Percentiles rank a stretch among this genome's conserved stretches.
These are phyloP conservation scores for Xylariaceae sp. DNA, from an alignment of 2,329 filamentous ascomycete genomes.

Conservation along the genomic window DNA sequence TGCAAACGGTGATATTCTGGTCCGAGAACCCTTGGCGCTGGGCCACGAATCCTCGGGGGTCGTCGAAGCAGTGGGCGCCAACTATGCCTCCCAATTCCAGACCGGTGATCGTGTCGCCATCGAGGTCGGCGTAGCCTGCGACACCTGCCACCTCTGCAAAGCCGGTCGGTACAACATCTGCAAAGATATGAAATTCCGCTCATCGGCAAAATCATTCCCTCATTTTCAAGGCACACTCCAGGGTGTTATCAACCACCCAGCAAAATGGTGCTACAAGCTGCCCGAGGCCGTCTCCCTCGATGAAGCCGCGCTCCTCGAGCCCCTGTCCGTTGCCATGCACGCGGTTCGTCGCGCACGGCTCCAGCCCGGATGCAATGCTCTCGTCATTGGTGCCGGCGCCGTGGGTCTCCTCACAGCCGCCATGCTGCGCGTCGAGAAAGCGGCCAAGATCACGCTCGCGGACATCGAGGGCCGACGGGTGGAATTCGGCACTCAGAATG, in stretches of 20 bases:
- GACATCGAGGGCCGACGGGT: slow-evolving; percentile 57
- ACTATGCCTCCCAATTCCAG: slow-evolving; percentile 50
- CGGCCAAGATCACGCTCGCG: slow-evolving; percentile 49
- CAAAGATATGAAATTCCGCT: slow-evolving; percentile 53
- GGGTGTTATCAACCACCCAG: slow-evolving; percentile 54
- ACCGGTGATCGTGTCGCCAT: slow-evolving; percentile 69
- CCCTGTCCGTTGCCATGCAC: slow-evolving; percentile 59
- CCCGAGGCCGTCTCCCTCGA: slow-evolving; percentile 48
- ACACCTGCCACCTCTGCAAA: slow-evolving; percentile 47
- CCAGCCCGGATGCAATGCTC: slow-evolving; percentile 39
- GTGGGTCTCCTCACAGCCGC: slow-evolving; percentile 59
- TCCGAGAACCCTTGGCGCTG: slow-evolving; percentile 51
- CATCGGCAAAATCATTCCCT: slow-evolving; percentile 55
- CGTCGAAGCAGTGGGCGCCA: slow-evolving; percentile 57
- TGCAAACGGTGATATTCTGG: slow-evolving; percentile 63
- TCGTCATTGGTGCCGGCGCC: slow-evolving; percentile 61
- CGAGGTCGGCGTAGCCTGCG: slow-evolving; percentile 56
- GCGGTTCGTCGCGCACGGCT: slow-evolving; percentile 47
- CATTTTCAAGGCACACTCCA: slow-evolving; percentile 60
- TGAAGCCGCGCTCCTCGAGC: slow-evolving; percentile 57
- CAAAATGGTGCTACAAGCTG: slow-evolving; percentile 56
- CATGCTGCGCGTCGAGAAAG: slow-evolving; percentile 50
- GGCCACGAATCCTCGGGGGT: slow-evolving; percentile 72
- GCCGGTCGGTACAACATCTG: slow-evolving; percentile 63
- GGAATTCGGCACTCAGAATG: slow-evolving; percentile 54